Evolutionary conservation across 1,284 basidiomycete genomes (phyloP).

Genomic region (Ustilago hordei): DNA sequence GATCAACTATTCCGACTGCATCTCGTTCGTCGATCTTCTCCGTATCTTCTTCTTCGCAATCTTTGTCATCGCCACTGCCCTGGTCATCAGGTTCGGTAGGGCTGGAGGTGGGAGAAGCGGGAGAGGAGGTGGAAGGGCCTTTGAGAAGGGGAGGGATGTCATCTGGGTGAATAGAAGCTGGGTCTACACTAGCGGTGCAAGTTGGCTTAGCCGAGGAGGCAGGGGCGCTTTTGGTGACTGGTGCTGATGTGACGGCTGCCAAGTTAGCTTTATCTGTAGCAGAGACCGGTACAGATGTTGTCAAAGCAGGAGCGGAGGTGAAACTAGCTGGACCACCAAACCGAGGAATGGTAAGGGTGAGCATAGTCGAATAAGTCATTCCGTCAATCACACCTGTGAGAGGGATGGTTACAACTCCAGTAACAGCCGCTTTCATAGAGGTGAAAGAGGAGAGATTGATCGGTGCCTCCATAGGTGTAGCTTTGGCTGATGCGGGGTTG

Average conservation of each 20-base stretch:
- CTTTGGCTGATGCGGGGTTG: background rate
- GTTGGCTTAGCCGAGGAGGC: background rate
- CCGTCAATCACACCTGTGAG: slow-evolving; percentile 36
- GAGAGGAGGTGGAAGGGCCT: slow-evolving; percentile 4
- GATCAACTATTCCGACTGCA: background rate
- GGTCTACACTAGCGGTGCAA: slow-evolving; percentile 11
- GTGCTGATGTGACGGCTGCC: slow-evolving; percentile 4
- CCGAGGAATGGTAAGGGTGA: slow-evolving; percentile 33
- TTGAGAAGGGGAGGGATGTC: slow-evolving; percentile 35
- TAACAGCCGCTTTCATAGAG: slow-evolving; percentile 17
- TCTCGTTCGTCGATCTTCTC: background rate
- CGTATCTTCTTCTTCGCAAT: slow-evolving; percentile 27
- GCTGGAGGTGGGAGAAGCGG: background rate
- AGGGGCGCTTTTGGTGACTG: slow-evolving; percentile 8
- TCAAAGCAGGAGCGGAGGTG: background rate
- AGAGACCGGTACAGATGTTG: slow-evolving; percentile 5
- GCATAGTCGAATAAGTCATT: slow-evolving; percentile 38
- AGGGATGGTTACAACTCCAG: slow-evolving; percentile 30
- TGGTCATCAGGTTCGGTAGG: background rate
- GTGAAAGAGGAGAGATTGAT: slow-evolving; percentile 39
- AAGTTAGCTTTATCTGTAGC: slow-evolving; percentile 17
- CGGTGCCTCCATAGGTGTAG: slow-evolving; percentile 9
- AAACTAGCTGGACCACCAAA: slow-evolving; percentile 1
- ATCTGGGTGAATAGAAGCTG: slow-evolving; percentile 24
- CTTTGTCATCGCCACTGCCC: slow-evolving; percentile 12